These are phyloP conservation scores for Neonectria punicea DNA, from an alignment of 2,329 filamentous ascomycete species.

Conservation along the genomic window DNA sequence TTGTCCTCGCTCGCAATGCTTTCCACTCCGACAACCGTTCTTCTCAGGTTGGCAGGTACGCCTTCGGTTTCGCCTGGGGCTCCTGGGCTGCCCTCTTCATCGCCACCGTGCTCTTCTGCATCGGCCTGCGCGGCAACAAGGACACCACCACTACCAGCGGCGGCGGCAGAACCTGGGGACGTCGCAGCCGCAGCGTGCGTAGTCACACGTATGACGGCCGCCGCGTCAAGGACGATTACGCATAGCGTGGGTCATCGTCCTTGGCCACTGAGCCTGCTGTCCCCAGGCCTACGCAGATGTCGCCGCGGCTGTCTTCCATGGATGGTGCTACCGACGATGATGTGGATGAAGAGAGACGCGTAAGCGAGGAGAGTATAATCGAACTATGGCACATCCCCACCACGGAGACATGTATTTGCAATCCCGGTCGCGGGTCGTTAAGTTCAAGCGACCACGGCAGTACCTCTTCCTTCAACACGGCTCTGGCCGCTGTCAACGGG, in stretches of 20 bases:
- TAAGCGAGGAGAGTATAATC: not conserved
- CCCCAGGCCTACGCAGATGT: not conserved
- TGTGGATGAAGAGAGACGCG: not conserved
- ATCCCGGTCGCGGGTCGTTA: not conserved
- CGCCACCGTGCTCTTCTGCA: conserved; percentile 73
- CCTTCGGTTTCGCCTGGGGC: conserved; percentile 82
- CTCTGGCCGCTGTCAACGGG: not conserved
- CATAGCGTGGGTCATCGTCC: conserved; percentile 49
- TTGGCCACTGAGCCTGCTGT: conserved; percentile 4
- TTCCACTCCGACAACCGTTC: conserved; percentile 67
- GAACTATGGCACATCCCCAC: not conserved
- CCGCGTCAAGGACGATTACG: conserved; percentile 77
- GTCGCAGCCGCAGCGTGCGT: conserved; percentile 49
- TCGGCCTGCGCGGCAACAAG: conserved; percentile 66
- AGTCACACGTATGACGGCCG: conserved; percentile 58
- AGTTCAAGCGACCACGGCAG: not conserved
- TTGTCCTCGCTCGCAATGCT: conserved; percentile 74
- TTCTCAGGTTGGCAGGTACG: conserved; percentile 73
- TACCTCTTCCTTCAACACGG: not conserved
- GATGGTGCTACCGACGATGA: conserved; percentile 2
- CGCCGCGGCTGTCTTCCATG: not conserved
- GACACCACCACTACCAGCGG: conserved; percentile 40
- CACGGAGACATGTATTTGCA: not conserved
- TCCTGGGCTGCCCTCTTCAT: conserved; percentile 74
- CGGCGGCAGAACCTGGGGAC: conserved; percentile 46